Conservation (phyloP, 495 filamentous ascomycete genomes). For the Trichodelitschia bisporula region DNA sequence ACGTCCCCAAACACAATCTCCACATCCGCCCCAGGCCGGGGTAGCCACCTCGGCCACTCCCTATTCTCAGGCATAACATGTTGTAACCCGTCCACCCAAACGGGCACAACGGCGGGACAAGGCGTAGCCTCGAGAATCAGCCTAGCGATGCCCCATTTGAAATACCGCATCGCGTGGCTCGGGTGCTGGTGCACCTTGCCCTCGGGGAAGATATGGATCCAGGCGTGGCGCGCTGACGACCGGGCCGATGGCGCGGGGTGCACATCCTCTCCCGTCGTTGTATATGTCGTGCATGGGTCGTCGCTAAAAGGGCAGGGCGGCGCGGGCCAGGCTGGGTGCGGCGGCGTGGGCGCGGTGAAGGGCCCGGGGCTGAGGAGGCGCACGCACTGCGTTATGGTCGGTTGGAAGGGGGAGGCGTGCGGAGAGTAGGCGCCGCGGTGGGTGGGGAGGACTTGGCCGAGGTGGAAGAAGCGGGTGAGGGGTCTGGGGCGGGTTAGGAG, state of each 20-base stretch:
- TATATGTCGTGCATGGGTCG: conserved; percentile 41
- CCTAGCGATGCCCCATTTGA: conserved; percentile 86
- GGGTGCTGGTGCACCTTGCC: conserved; percentile 79
- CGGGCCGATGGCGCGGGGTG: conserved; percentile 33
- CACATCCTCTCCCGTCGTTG: conserved; percentile 30
- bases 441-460: conserved; percentile 75
- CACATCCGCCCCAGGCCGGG: conserved; percentile 44
- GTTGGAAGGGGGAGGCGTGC: conserved; percentile 63
- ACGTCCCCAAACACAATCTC: conserved; percentile 49
- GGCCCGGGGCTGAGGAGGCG: conserved; percentile 51
- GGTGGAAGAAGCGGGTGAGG: conserved; percentile 44
- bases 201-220: conserved; percentile 94
- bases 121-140: conserved; percentile 71
- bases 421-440: conserved; percentile 54
- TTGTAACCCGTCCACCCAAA: conserved; percentile 79
- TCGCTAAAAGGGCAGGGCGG: conserved; percentile 22
- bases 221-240: conserved; percentile 30
- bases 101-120: conserved; percentile 65
- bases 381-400: conserved; percentile 67
- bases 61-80: conserved; percentile 64
- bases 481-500: conserved; percentile 18
- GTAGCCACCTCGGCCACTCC: conserved; percentile 55
- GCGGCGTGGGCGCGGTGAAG: conserved; percentile 6
- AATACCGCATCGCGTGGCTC: conserved; percentile 63
- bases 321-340: background rate